These are phyloP conservation scores for Garcia nutans DNA, from an alignment of 345 rosid genomes.

Conservation along the genomic window DNA sequence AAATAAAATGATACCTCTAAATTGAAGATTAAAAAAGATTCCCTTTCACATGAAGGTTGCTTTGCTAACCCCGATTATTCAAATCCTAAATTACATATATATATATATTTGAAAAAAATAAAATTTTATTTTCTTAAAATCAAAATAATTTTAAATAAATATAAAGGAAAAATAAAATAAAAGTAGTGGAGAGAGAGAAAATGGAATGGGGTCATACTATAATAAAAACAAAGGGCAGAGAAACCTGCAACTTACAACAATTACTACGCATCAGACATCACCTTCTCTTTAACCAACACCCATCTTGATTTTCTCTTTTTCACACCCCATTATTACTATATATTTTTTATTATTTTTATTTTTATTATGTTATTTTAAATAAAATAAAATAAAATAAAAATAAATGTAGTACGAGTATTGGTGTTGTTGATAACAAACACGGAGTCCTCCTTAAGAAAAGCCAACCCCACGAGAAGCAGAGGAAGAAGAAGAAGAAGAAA, in stretches of 20 bases:
- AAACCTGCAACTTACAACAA: constrained; percentile 16
- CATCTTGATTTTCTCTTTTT: constrained; percentile 1
- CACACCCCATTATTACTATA: neutral
- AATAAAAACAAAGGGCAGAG: constrained; percentile 24
- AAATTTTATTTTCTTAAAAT: neutral
- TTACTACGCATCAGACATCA: neutral
- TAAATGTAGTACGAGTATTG: neutral
- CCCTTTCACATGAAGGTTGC: constrained; percentile 3
- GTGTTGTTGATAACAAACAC: constrained; percentile 15
- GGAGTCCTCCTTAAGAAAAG: constrained; percentile 23
- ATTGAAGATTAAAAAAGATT: neutral
- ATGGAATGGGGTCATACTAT: constrained; percentile 23
- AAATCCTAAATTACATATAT: neutral
- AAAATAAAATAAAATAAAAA: neutral
- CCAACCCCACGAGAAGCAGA: constrained; percentile 25
- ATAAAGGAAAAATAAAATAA: neutral
- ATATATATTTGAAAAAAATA: too few relatives aligned
- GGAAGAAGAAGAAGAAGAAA: constrained; percentile 6
- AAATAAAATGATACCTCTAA: too few relatives aligned
- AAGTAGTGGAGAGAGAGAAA: constrained; percentile 15
- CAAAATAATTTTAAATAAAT: too few relatives aligned
- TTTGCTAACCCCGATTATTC: neutral
- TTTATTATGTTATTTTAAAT: neutral
- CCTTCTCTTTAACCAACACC: neutral
- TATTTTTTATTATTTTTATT: neutral